A percentile compares a stretch with the other conserved stretches of the same genome.
phyloP scores from a whole-genome alignment of 805 yeast species.

The Saccharomycopsis fermentans region DNA sequence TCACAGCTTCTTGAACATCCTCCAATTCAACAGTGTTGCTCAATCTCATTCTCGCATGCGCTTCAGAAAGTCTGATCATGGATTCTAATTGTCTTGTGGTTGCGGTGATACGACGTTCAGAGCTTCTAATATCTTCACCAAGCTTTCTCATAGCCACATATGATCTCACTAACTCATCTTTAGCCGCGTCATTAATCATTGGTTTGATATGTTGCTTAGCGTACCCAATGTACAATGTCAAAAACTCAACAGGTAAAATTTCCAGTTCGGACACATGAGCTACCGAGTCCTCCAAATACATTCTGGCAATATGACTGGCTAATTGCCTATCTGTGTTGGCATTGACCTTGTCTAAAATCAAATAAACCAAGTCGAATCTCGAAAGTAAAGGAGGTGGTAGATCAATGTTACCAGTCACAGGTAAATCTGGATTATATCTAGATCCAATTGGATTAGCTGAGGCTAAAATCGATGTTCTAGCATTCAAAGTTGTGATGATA shows the following conservation, averaged over 20 bases:
- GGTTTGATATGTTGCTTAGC: slow-evolving; percentile 85
- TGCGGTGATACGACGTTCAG: slow-evolving; percentile 91
- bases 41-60: slow-evolving; percentile 94
- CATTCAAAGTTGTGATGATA: slow-evolving; percentile 91
- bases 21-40: slow-evolving; percentile 56
- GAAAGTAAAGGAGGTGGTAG: slow-evolving; percentile 93
- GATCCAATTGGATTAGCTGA: slow-evolving; percentile 97
- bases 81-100: slow-evolving; percentile 95
- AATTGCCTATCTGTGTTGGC: slow-evolving; percentile 73
- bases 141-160: slow-evolving; percentile 90
- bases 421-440: slow-evolving; percentile 85
- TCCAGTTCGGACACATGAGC: slow-evolving; percentile 58
- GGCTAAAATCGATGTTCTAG: slow-evolving; percentile 90
- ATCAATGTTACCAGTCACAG: slow-evolving; percentile 92
- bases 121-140: slow-evolving; percentile 81
- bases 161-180: slow-evolving; percentile 71
- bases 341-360: slow-evolving; percentile 87
- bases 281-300: slow-evolving; percentile 85
- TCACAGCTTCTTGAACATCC: slow-evolving; percentile 89
- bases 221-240: slow-evolving; percentile 83
- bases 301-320: slow-evolving; percentile 81
- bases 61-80: slow-evolving; percentile 90
- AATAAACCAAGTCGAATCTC: slow-evolving; percentile 87
- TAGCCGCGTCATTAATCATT: slow-evolving; percentile 68
- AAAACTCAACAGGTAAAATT: slow-evolving; percentile 74